phyloP scores from a whole-genome alignment of 257 asterid genomes.

The Mentha longifolia region DNA sequence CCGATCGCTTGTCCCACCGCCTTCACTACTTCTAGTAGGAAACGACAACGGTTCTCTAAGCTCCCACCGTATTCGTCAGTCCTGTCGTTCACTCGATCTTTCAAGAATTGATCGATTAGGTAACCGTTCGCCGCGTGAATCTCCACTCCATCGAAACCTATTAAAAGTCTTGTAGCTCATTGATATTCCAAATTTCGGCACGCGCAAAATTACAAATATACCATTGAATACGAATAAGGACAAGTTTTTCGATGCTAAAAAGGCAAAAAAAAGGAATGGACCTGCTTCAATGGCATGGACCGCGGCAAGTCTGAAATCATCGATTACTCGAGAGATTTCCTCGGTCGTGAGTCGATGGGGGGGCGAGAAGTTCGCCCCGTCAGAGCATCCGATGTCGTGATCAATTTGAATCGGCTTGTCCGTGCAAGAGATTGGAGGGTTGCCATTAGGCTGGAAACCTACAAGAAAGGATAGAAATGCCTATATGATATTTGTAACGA shows the following conservation, averaged over 20 bases:
- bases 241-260: too few relatives aligned
- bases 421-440: slow-evolving; percentile 49
- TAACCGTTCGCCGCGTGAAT: slow-evolving; percentile 52
- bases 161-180: background rate
- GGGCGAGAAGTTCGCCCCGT: slow-evolving; percentile 9
- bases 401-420: slow-evolving; percentile 37
- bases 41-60: slow-evolving; percentile 46
- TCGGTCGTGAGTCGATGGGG: slow-evolving; percentile 24
- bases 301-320: slow-evolving; percentile 40
- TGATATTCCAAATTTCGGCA: too few relatives aligned
- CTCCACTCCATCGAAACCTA: slow-evolving; percentile 56
- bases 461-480: background rate
- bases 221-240: background rate
- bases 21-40: slow-evolving; percentile 41
- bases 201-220: too few relatives aligned
- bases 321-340: slow-evolving; percentile 31
- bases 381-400: slow-evolving; percentile 19
- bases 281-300: slow-evolving; percentile 38
- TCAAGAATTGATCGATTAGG: slow-evolving; percentile 50
- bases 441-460: slow-evolving; percentile 47
- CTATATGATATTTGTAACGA: background rate
- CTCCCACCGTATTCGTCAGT: slow-evolving; percentile 49
- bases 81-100: slow-evolving; percentile 50
- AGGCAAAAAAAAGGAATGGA: too few relatives aligned
- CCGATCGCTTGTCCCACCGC: slow-evolving; percentile 45